Evolutionary conservation across 2,329 filamentous ascomycete species (phyloP).

Genomic region (Fusarium foetens): DNA sequence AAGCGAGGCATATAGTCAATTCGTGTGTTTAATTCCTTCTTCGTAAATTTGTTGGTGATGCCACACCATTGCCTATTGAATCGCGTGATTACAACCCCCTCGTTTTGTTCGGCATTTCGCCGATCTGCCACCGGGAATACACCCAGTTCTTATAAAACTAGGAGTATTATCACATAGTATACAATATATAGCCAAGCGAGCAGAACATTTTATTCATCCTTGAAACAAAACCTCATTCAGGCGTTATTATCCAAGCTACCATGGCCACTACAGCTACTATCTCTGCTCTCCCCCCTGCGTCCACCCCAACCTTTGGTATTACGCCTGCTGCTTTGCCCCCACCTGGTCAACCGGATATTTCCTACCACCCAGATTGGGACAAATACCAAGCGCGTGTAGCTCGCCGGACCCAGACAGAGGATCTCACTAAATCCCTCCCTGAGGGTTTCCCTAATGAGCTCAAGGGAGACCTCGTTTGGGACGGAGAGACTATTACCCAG

Average conservation of each 20-base stretch:
- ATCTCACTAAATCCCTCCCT: neutral
- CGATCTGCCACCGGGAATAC: neutral
- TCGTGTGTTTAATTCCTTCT: neutral
- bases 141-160: neutral
- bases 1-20: neutral
- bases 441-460: neutral
- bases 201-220: neutral
- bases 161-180: fast-evolving
- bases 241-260: neutral
- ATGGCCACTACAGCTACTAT: neutral
- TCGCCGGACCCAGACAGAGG: neutral
- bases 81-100: neutral
- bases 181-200: neutral
- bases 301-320: neutral
- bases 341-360: neutral
- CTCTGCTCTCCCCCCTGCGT: neutral
- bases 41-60: neutral
- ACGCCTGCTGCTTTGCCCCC: neutral
- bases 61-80: neutral
- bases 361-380: neutral
- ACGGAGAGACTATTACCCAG: neutral
- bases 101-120: too few relatives aligned
- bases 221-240: neutral
- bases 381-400: neutral
- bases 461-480: neutral